Evolutionary conservation across 192 early-diverging fungal genomes (phyloP).

Genomic region (Coemansia sp.): DNA sequence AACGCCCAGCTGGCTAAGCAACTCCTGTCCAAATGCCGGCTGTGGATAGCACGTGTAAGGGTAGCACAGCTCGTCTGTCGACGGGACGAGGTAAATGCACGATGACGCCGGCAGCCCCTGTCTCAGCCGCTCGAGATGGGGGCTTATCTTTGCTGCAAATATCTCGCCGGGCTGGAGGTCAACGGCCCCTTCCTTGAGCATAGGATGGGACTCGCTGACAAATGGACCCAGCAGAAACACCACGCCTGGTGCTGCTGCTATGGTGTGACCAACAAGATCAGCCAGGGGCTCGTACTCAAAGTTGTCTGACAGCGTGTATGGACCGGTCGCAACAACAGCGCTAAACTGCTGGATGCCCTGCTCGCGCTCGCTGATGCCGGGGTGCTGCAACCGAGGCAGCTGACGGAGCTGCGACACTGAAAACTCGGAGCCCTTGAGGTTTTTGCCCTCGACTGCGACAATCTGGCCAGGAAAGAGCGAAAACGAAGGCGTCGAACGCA

Average conservation of each 20-base stretch:
- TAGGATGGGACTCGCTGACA: constrained; percentile 61
- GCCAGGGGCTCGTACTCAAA: constrained; percentile 79
- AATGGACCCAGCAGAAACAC: constrained; percentile 82
- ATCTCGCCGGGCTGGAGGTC: constrained; percentile 62
- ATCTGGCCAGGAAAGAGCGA: constrained; percentile 90
- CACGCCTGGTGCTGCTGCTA: constrained; percentile 70
- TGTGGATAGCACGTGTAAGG: constrained; percentile 83
- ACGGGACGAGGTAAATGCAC: constrained; percentile 71
- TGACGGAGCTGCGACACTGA: constrained; percentile 55
- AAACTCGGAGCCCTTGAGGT: constrained; percentile 59
- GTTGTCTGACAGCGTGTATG: constrained; percentile 80
- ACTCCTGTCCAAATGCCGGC: constrained; percentile 61
- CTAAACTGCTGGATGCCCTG: constrained; percentile 28
- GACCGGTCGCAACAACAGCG: constrained; percentile 78
- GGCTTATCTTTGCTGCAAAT: constrained; percentile 64
- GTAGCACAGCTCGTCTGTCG: constrained; percentile 70
- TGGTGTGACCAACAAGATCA: constrained; percentile 67
- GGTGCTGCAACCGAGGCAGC: constrained; percentile 61
- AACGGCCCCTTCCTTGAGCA: constrained; percentile 55
- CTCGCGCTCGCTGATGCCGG: constrained; percentile 21
- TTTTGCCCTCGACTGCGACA: constrained; percentile 70
- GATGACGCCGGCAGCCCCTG: constrained; percentile 49
- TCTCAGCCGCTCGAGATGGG: constrained; percentile 59
- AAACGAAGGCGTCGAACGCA: constrained; percentile 60
- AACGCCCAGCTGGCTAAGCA: constrained; percentile 28